Evolutionary conservation across 768 basidiomycete species (phyloP).

Genomic region (Hygrocybe coccinea): DNA sequence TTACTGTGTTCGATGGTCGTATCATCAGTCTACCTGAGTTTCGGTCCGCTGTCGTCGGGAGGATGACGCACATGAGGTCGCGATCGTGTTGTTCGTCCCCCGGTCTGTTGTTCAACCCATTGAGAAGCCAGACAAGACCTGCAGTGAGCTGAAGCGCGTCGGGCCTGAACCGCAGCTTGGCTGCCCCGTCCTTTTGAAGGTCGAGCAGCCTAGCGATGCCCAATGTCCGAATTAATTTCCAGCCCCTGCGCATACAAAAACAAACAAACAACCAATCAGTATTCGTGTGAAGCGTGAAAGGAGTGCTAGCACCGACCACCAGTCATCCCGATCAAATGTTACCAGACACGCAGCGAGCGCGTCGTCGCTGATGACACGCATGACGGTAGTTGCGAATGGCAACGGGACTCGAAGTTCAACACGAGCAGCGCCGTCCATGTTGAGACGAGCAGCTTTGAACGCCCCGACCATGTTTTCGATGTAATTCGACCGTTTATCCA

Average conservation of each 20-base stretch:
- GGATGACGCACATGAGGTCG: neutral
- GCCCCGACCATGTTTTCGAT: neutral
- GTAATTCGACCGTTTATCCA: neutral
- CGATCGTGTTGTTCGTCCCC: neutral
- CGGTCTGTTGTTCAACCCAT: neutral
- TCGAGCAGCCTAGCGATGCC: neutral
- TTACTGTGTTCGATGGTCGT: neutral
- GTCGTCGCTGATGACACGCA: neutral
- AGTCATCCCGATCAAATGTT: neutral
- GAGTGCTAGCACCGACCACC: neutral
- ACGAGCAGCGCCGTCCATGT: neutral
- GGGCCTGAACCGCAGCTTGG: neutral
- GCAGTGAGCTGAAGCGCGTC: neutral
- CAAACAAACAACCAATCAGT: too few species aligned
- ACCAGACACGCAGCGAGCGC: neutral
- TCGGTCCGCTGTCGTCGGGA: neutral
- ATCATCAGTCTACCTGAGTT: neutral
- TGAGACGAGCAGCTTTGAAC: neutral
- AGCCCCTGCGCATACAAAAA: neutral
- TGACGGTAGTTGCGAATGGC: neutral
- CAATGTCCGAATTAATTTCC: neutral
- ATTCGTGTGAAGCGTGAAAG: neutral
- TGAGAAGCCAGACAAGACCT: neutral
- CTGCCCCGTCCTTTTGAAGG: neutral
- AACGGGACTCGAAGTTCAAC: constrained; percentile 1